Evolutionary conservation across 352 stramenopile species (phyloP).

Genomic region (Phytophthora quininea): DNA sequence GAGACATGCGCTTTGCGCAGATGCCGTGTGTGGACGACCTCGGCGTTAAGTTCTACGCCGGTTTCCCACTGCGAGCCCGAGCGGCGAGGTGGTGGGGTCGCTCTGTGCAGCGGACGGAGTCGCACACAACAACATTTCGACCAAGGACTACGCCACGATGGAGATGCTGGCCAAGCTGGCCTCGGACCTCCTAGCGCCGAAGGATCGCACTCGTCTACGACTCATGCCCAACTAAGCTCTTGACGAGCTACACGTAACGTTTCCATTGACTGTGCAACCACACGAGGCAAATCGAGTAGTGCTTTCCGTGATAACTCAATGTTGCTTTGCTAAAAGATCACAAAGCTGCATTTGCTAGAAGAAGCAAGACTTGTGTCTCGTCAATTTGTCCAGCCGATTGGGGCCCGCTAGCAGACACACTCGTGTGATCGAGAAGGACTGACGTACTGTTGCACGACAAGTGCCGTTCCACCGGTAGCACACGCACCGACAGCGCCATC

Average conservation of each 20-base stretch:
- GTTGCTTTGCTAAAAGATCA: background rate
- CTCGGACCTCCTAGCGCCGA: slow-evolving; percentile 39
- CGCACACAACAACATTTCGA: slow-evolving; percentile 59
- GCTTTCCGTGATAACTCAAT: slow-evolving; percentile 6
- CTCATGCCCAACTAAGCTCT: slow-evolving; percentile 22
- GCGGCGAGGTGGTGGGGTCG: slow-evolving; percentile 52
- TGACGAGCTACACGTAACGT: background rate
- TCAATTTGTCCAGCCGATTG: no score
- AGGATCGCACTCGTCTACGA: slow-evolving; percentile 12
- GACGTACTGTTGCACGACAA: slow-evolving; percentile 9
- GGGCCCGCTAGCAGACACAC: no score
- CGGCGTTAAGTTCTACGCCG: slow-evolving; percentile 68
- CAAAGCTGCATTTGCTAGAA: background rate
- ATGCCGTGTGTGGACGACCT: slow-evolving; percentile 52
- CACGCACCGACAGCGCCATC: background rate
- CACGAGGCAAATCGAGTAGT: slow-evolving; percentile 19
- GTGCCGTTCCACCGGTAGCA: slow-evolving; percentile 2
- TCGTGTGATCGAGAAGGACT: slow-evolving; percentile 24
- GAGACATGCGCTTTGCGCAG: slow-evolving; percentile 67
- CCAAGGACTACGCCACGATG: slow-evolving; percentile 77
- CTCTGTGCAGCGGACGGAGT: slow-evolving; percentile 48
- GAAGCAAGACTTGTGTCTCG: no score
- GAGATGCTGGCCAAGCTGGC: slow-evolving; percentile 59
- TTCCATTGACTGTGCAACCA: slow-evolving; percentile 6
- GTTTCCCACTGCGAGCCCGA: slow-evolving; percentile 55